Conservation (phyloP, 2,329 filamentous ascomycete genomes). For the Pseudogymnoascus sp. region DNA sequence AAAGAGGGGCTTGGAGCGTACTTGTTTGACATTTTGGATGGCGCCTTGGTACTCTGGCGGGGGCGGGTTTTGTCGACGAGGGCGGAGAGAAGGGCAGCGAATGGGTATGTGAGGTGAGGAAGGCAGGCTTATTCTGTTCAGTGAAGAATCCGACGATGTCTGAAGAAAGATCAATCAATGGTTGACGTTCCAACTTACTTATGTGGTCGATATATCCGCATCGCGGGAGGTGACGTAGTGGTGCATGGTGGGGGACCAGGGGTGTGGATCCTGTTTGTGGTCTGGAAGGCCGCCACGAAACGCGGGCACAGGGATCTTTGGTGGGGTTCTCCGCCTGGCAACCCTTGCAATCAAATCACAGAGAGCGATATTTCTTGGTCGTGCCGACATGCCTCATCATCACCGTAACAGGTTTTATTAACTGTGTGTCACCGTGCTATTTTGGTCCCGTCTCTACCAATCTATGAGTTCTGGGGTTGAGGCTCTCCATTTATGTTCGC, state of each 20-base stretch:
- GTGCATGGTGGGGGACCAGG: not conserved
- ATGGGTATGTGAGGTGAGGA: not conserved
- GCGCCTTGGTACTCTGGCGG: not conserved
- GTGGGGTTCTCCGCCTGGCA: not conserved
- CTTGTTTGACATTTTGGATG: not conserved
- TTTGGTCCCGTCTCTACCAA: not conserved
- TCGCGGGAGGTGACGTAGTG: conserved; percentile 1
- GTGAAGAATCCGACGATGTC: not conserved
- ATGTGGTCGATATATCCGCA: not conserved
- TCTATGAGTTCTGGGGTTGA: not conserved
- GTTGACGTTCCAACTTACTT: not conserved
- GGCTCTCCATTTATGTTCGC: not conserved
- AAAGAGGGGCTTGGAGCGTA: not conserved
- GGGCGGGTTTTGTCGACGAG: not conserved
- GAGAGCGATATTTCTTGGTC: not conserved
- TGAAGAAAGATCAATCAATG: not conserved
- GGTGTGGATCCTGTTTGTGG: conserved; percentile 1
- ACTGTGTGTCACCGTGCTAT: not conserved
- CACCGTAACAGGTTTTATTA: not conserved
- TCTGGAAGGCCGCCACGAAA: not conserved
- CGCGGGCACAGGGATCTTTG: not conserved
- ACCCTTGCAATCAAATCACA: conserved; percentile 6
- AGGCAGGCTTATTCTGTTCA: not conserved
- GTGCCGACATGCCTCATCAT: not conserved
- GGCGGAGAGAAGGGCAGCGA: not conserved